A percentile compares a stretch with the other conserved stretches of the same genome.
These are phyloP conservation scores for Microbotryomycetes sp. DNA, from an alignment of 1,284 basidiomycete genomes.

Conservation along the genomic window DNA sequence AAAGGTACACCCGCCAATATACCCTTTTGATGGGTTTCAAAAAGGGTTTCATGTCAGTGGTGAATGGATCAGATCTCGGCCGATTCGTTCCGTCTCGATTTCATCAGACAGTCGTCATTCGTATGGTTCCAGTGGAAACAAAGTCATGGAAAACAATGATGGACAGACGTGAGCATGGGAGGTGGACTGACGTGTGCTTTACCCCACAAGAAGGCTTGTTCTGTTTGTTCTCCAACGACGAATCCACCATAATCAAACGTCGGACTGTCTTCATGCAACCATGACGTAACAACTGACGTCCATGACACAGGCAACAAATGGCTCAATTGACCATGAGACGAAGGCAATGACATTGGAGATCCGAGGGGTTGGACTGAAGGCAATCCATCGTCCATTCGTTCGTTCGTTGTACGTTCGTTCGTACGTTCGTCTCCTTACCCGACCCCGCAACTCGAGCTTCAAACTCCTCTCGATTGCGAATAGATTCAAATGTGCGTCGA, in stretches of 20 bases:
- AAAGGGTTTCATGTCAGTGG: no score
- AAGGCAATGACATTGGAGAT: background rate
- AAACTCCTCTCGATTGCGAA: background rate
- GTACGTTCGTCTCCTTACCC: no score
- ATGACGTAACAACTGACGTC: slow-evolving; percentile 70
- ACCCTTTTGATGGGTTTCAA: slow-evolving; percentile 52
- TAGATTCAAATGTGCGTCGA: no score
- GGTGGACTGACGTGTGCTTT: slow-evolving; percentile 52
- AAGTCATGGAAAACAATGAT: background rate
- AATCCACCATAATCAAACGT: slow-evolving; percentile 97
- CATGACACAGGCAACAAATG: slow-evolving; percentile 84
- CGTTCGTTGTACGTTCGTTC: no score
- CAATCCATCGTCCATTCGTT: background rate
- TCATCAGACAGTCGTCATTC: background rate
- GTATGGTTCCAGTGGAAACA: background rate
- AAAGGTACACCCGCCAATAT: slow-evolving; percentile 94
- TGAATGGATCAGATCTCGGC: no score
- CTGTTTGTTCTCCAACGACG: slow-evolving; percentile 83
- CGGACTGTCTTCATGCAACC: slow-evolving; percentile 91
- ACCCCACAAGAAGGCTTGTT: slow-evolving; percentile 82
- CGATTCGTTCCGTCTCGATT: no score
- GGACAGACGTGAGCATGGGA: background rate
- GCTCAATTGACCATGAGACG: slow-evolving; percentile 37
- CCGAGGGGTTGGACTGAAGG: background rate
- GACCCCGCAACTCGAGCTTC: no score